A percentile compares a stretch with the other conserved stretches of the same genome.
Conservation (phyloP, 202 grass and related monocot species). For the Dendrocalamus latiflorus region DNA sequence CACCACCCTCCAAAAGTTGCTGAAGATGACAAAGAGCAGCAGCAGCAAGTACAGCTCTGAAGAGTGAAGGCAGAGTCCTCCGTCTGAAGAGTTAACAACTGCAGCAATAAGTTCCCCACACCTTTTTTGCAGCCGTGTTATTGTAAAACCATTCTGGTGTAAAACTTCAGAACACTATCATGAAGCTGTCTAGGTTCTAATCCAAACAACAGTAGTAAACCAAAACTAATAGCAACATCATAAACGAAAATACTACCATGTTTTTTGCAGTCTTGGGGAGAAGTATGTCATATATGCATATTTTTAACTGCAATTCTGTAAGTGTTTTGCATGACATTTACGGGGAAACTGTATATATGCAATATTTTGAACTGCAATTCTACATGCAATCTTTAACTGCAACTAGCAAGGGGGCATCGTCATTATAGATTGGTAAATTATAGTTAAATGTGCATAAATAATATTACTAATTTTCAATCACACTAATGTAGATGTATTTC, state of each 20-base stretch:
- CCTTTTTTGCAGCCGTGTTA: not conserved
- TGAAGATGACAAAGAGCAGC: conserved; percentile 30
- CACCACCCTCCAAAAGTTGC: conserved; percentile 33
- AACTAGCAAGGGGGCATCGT: too few species aligned
- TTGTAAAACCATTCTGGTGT: not conserved
- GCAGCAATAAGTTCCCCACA: conserved; percentile 24
- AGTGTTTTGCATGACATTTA: too few species aligned
- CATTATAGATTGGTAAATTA: too few species aligned
- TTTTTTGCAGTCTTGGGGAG: too few species aligned
- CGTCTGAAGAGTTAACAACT: conserved; percentile 3
- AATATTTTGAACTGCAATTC: too few species aligned
- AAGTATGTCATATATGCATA: too few species aligned
- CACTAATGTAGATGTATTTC: too few species aligned
- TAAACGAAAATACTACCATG: not conserved
- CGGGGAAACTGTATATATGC: too few species aligned
- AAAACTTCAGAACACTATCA: not conserved
- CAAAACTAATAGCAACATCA: not conserved
- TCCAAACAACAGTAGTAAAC: conserved; percentile 28
- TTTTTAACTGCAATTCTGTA: too few species aligned
- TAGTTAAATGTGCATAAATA: too few species aligned
- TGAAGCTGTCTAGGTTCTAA: conserved; percentile 35
- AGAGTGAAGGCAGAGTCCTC: not conserved
- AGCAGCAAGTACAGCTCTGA: conserved; percentile 40
- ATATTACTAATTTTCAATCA: too few species aligned
- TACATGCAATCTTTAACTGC: too few species aligned